A percentile compares a stretch with the other conserved stretches of the same genome.
These are phyloP conservation scores for Biscutella laevigata DNA, from an alignment of 441 rosid genomes.

Conservation along the genomic window DNA sequence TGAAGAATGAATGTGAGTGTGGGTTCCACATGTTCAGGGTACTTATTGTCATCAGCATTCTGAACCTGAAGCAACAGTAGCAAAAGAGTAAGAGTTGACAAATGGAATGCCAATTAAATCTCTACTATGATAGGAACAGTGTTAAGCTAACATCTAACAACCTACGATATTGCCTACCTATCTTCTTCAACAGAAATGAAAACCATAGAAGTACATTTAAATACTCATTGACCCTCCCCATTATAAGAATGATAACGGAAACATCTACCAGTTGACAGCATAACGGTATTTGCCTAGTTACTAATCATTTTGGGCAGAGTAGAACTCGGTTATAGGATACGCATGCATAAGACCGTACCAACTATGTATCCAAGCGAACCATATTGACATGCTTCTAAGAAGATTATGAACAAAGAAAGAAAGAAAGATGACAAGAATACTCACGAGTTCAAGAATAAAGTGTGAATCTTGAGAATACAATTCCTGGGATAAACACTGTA, in stretches of 20 bases:
- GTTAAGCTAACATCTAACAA: conserved; percentile 13
- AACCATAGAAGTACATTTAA: neutral
- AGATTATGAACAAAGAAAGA: conserved; percentile 9
- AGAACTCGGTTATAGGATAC: neutral
- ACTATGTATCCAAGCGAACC: neutral
- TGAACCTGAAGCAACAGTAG: conserved; percentile 68
- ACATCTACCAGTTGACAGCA: conserved; percentile 11
- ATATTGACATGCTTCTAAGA: conserved; percentile 2
- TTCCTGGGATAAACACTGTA: conserved; percentile 96
- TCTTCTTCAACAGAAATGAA: neutral
- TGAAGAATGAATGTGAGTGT: conserved; percentile 83
- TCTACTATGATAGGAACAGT: neutral
- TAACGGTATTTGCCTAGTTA: neutral
- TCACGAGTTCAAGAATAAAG: conserved; percentile 97
- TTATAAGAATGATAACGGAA: neutral
- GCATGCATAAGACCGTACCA: conserved; percentile 2
- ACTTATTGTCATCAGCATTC: conserved; percentile 95
- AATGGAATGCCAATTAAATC: neutral
- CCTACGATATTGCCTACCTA: neutral
- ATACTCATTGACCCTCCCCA: conserved; percentile 8
- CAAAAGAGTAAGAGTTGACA: conserved; percentile 19
- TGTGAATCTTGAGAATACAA: conserved; percentile 97
- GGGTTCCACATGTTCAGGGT: conserved; percentile 67
- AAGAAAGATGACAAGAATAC: conserved; percentile 13
- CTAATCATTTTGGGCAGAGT: neutral